Evolutionary conservation across 2,329 filamentous ascomycete genomes (phyloP), one percentile per base, ranked within the genome.

Genomic region (Ophiostoma pallidulum): DNA sequence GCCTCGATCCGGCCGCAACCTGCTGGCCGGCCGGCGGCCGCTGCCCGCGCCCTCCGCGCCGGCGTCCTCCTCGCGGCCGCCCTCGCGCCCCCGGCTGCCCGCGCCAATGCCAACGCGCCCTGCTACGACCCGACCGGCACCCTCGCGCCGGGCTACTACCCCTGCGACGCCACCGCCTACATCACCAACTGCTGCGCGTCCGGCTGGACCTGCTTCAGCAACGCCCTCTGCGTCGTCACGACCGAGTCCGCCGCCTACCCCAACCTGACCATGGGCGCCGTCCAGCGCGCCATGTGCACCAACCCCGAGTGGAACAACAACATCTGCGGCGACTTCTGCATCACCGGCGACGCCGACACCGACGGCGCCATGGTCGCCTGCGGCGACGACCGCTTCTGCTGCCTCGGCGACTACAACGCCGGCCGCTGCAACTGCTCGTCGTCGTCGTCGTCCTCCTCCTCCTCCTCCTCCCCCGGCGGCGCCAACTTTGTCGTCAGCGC

Each of bases 171-270:
- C n/a, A 41, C 33, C 2, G 51, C 54, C 4, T 47, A 44, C 19
- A 50, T 58, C 29, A 50, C 53, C 9, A 50, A 43, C 24, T 60
- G 59, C 44, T 60, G 59, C 31, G 53, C 54, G 1, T 22, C 42
- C 2, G 58, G 58, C 4, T 60, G 57, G 52, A 57, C 54, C 2
- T 60, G 59, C 44, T 59, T 53, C 42, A 54, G 51, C 48, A 55
- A 51, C 42, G 32, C 51, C 6, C 53, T 57, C 8, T 60, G 59
- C 49, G 49, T 56, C 36, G 53, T 55, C 19, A 56, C 57, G 7
- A 50, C 37, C 8, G 46, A 51, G 29, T 53, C 45, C 24, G 41
- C 41, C 14, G 28, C 47, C 8, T 54, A 47, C 22, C 54, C 54
- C 19, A 57, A 58, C 35, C 22, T 56, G 4, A 55, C 48, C 4